A percentile compares a stretch with the other conserved stretches of the same genome.
phyloP scores from a whole-genome alignment of 1,139 yeast species.

The Kodamaea fungicola region DNA sequence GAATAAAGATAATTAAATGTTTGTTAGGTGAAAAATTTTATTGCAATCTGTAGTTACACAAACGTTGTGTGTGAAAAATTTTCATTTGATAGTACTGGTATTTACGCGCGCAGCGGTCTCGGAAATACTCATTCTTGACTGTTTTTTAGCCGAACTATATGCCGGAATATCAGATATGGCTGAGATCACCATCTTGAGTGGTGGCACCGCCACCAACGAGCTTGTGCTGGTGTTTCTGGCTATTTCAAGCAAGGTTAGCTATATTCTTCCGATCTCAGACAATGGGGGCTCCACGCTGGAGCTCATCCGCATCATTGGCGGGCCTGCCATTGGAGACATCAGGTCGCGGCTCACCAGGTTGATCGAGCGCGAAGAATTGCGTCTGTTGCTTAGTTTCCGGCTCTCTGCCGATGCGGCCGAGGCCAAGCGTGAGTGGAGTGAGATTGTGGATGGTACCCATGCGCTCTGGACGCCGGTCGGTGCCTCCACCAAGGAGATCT shows the following conservation, averaged over 20 bases:
- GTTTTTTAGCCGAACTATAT: constrained; percentile 32
- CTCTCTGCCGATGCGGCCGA: constrained; percentile 47
- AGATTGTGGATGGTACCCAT: constrained; percentile 78
- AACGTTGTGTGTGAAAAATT: background rate
- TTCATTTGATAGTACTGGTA: constrained; percentile 14
- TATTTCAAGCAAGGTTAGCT: constrained; percentile 46
- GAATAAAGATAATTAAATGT: constrained; percentile 1
- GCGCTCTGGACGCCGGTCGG: constrained; percentile 60
- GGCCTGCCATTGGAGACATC: constrained; percentile 93
- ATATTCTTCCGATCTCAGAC: constrained; percentile 81
- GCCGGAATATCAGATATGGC: constrained; percentile 13
- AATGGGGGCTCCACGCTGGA: constrained; percentile 96
- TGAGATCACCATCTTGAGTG: constrained; percentile 52
- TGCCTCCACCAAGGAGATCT: constrained; percentile 65
- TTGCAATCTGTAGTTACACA: background rate
- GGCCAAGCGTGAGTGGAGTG: constrained; percentile 75
- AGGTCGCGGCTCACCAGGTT: constrained; percentile 77
- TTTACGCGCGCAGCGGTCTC: constrained; percentile 28
- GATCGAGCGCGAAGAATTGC: constrained; percentile 47
- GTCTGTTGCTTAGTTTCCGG: constrained; percentile 56
- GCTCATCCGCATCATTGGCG: constrained; percentile 83
- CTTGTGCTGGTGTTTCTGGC: constrained; percentile 48
- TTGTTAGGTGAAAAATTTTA: background rate
- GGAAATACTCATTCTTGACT: constrained; percentile 35
- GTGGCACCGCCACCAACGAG: constrained; percentile 76